phyloP scores from a whole-genome alignment of 1,284 basidiomycete species.

The Ceratobasidium sp. region DNA sequence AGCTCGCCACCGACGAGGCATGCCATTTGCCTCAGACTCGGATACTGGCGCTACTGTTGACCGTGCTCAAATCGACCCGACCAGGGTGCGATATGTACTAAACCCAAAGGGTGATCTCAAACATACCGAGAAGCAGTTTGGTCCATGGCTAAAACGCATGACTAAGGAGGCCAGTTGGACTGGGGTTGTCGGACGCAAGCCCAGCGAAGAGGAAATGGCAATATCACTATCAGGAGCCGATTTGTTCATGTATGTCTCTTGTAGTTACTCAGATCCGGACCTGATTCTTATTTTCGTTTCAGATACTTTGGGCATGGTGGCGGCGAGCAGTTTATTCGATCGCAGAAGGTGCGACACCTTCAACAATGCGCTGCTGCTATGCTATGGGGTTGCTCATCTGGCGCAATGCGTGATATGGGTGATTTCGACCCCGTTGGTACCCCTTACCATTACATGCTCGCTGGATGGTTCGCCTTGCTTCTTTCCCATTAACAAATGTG shows the following conservation, averaged over 20 bases:
- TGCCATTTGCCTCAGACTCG: conserved; percentile 43
- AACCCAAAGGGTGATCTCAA: conserved; percentile 94
- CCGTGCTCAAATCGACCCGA: conserved; percentile 72
- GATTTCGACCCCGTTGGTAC: conserved; percentile 94
- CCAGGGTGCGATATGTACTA: conserved; percentile 85
- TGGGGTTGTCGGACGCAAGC: conserved; percentile 81
- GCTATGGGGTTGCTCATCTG: conserved; percentile 99
- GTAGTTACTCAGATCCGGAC: neutral
- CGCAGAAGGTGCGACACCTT: conserved; percentile 85
- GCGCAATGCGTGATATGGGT: conserved; percentile 88
- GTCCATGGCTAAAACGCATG: conserved; percentile 80
- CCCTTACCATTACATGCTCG: conserved; percentile 95
- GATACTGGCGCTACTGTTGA: conserved; percentile 57
- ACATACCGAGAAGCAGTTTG: conserved; percentile 87
- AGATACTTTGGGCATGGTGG: conserved; percentile 99
- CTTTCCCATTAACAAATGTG: neutral
- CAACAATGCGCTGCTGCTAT: conserved; percentile 90
- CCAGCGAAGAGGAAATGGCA: conserved; percentile 85
- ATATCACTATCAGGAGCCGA: conserved; percentile 80
- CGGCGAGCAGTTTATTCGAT: conserved; percentile 93
- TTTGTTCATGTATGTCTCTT: conserved; percentile 83
- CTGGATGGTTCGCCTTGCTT: conserved; percentile 83
- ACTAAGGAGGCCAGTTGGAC: conserved; percentile 78
- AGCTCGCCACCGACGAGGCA: conserved; percentile 62
- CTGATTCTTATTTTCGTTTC: conserved; percentile 27